These are phyloP conservation scores for Talaromyces sp. DNA, from an alignment of 2,329 filamentous ascomycete genomes.

Conservation along the genomic window DNA sequence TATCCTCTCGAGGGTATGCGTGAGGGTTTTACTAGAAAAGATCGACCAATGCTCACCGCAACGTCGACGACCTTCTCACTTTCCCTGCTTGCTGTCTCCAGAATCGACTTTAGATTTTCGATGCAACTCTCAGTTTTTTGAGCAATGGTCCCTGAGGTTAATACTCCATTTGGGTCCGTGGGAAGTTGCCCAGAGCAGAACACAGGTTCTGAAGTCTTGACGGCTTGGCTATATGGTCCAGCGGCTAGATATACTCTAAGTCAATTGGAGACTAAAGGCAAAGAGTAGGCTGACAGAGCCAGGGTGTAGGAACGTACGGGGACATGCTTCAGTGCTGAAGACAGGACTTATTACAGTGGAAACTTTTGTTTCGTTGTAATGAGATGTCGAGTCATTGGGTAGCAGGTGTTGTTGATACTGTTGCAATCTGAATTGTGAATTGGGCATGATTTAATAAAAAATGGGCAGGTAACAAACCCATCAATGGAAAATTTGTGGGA, in stretches of 20 bases:
- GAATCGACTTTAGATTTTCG: neutral
- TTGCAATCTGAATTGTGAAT: neutral
- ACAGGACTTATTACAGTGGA: neutral
- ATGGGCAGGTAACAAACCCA: neutral
- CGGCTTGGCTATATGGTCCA: neutral
- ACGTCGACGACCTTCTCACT: neutral
- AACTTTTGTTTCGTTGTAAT: neutral
- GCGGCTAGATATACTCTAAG: neutral
- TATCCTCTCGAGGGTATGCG: neutral
- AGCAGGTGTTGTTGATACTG: neutral
- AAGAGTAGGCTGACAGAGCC: neutral
- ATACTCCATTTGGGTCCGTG: neutral
- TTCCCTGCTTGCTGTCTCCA: neutral
- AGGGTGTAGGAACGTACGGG: neutral
- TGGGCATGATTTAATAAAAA: neutral
- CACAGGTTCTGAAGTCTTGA: neutral
- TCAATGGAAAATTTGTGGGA: neutral
- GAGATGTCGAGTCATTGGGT: neutral
- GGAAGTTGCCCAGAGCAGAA: constrained; percentile 4
- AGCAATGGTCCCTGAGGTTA: neutral
- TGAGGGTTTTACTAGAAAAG: neutral
- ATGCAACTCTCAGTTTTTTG: neutral
- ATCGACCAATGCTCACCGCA: neutral
- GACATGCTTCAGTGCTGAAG: neutral
- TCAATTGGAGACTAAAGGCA: neutral